Evolutionary conservation across 768 basidiomycete genomes (phyloP).

Genomic region (Russula olivacea): DNA sequence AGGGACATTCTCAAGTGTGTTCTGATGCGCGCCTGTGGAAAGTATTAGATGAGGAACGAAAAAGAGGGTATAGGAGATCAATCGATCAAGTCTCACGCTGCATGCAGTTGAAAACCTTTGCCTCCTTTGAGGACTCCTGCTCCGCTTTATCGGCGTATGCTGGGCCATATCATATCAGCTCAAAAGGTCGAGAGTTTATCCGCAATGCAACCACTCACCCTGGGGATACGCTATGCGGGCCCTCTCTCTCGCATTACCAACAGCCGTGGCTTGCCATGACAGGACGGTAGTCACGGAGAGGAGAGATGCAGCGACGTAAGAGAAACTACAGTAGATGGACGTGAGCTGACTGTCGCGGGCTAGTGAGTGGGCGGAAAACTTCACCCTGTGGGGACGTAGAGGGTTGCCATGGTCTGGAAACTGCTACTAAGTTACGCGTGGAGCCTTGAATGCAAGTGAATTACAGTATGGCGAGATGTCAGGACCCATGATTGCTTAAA

Average conservation of each 20-base stretch:
- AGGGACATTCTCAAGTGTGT: constrained; percentile 40
- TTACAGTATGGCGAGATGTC: background rate
- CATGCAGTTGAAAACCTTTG: constrained; percentile 61
- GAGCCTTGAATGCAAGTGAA: background rate
- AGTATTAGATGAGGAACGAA: background rate
- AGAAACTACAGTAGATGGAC: constrained; percentile 2
- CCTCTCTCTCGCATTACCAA: constrained; percentile 41
- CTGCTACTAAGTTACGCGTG: too few relatives aligned
- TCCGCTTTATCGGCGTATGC: constrained; percentile 68
- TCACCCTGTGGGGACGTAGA: constrained; percentile 24
- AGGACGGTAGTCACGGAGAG: constrained; percentile 49
- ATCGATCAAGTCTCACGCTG: constrained; percentile 53
- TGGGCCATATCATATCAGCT: constrained; percentile 27
- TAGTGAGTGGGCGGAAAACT: background rate
- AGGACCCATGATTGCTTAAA: background rate
- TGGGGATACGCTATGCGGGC: constrained; percentile 65
- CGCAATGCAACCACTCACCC: constrained; percentile 35
- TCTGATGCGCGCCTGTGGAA: constrained; percentile 59
- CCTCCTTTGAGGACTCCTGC: constrained; percentile 44
- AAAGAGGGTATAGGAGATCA: background rate
- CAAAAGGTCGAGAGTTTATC: background rate
- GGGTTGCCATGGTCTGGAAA: constrained; percentile 13
- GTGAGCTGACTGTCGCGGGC: background rate
- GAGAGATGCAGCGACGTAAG: constrained; percentile 52
- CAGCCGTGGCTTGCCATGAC: constrained; percentile 43